These are phyloP conservation scores for Lepiota brunneoincarnata DNA, from an alignment of 768 basidiomycete species.

Conservation along the genomic window DNA sequence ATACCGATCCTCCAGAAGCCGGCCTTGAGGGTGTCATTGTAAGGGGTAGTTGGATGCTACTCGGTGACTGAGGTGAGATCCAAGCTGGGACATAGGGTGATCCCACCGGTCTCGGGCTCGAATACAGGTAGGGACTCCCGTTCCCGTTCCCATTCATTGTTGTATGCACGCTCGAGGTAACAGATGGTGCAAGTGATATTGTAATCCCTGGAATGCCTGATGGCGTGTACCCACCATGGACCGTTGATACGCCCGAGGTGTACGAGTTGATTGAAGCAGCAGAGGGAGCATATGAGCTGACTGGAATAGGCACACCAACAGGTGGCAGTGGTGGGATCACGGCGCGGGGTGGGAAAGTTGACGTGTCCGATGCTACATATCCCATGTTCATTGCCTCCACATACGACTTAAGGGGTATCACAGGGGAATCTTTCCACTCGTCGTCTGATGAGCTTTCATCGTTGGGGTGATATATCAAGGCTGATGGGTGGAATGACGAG, in stretches of 20 bases:
- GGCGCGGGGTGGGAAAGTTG: too few relatives aligned
- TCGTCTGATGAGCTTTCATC: slow-evolving; percentile 27
- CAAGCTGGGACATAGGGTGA: slow-evolving; percentile 31
- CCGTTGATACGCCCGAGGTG: too few relatives aligned
- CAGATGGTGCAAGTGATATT: slow-evolving; percentile 2
- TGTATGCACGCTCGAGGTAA: not conserved
- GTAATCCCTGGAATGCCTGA: too few relatives aligned
- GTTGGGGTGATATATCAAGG: slow-evolving; percentile 21
- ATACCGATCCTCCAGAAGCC: slow-evolving; percentile 8
- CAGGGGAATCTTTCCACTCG: slow-evolving; percentile 28
- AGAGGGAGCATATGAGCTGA: slow-evolving; percentile 2
- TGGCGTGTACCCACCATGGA: too few relatives aligned
- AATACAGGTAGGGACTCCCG: slow-evolving; percentile 27
- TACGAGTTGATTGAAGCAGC: not conserved
- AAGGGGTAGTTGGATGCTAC: slow-evolving; percentile 14
- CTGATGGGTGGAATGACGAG: slow-evolving; percentile 17
- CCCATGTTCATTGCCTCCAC: slow-evolving; percentile 21
- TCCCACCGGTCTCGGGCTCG: slow-evolving; percentile 10
- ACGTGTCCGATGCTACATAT: too few relatives aligned
- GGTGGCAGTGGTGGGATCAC: too few relatives aligned
- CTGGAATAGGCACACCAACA: too few relatives aligned
- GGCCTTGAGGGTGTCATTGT: slow-evolving; percentile 19
- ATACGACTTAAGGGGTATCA: slow-evolving; percentile 30
- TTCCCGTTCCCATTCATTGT: not conserved
- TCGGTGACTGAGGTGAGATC: slow-evolving; percentile 20